phyloP scores from a whole-genome alignment of 1,139 yeast genomes.

The Geotrichum phurueaensis region DNA sequence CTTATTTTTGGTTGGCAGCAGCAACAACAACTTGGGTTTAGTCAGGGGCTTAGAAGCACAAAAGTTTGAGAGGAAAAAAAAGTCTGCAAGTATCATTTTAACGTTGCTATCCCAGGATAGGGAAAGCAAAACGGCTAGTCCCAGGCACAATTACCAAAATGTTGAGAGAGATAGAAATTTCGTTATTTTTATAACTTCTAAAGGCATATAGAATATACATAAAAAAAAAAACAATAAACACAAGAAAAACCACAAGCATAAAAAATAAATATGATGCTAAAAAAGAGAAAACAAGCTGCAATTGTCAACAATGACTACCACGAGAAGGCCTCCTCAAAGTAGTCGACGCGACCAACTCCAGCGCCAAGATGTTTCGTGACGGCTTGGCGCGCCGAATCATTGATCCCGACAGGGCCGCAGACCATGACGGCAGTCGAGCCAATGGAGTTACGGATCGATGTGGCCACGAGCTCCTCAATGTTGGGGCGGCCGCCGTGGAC shows the following conservation, averaged over 20 bases:
- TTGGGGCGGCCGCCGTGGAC: constrained; percentile 42
- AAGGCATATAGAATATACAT: neutral
- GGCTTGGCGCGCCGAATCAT: constrained; percentile 37
- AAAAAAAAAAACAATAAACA: too few species aligned
- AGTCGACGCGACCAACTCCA: constrained; percentile 36
- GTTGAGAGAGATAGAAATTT: too few species aligned
- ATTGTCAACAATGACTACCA: too few species aligned
- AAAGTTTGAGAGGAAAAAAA: neutral
- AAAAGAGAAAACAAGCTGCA: constrained; percentile 1
- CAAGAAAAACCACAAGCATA: too few species aligned
- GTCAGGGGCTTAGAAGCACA: neutral
- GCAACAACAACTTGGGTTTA: neutral
- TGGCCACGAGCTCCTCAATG: constrained; percentile 35
- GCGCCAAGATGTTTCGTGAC: constrained; percentile 29
- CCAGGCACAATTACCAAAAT: too few species aligned
- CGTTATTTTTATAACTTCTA: too few species aligned
- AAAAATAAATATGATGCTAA: too few species aligned
- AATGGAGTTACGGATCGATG: constrained; percentile 35
- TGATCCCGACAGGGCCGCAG: constrained; percentile 43
- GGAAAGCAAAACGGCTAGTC: too few species aligned
- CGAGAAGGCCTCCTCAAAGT: constrained; percentile 41
- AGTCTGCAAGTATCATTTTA: too few species aligned
- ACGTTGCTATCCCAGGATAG: too few species aligned
- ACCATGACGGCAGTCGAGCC: constrained; percentile 36
- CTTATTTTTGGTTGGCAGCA: too few species aligned